Percentiles rank a stretch among this genome's conserved stretches.
These are phyloP conservation scores for Papiliotrema terrestris DNA, from an alignment of 1,284 basidiomycete genomes.

Conservation along the genomic window DNA sequence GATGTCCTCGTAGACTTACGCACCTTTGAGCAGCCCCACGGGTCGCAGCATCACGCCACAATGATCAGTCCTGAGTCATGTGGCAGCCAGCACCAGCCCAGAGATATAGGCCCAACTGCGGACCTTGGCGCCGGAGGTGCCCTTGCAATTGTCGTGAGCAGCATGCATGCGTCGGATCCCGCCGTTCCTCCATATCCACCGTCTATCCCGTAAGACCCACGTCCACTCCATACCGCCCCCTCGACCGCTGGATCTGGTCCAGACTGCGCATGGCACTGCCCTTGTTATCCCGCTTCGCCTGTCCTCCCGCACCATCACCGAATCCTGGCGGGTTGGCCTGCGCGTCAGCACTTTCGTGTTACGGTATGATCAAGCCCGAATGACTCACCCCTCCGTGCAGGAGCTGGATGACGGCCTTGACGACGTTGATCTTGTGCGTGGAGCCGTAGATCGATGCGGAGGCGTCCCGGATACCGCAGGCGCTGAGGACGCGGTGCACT, in stretches of 20 bases:
- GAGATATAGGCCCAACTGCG: no score
- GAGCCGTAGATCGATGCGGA: conserved; percentile 93
- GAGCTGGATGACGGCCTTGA: conserved; percentile 51
- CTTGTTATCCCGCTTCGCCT: conserved; percentile 40
- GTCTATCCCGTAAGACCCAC: conserved; percentile 22
- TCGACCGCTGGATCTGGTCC: conserved; percentile 45
- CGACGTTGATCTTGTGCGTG: conserved; percentile 67
- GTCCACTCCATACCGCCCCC: conserved; percentile 48
- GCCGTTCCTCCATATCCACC: no score
- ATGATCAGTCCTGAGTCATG: no score
- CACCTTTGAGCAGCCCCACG: no score
- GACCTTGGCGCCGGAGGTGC: no score
- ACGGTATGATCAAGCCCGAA: neutral
- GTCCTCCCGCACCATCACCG: conserved; percentile 36
- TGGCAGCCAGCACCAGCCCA: no score
- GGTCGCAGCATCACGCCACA: no score
- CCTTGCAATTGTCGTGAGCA: no score
- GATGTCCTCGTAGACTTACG: no score
- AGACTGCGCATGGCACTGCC: conserved; percentile 45
- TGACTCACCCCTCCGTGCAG: conserved; percentile 46
- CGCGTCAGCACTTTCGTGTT: neutral
- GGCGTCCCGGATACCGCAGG: conserved; percentile 90
- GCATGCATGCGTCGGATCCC: no score
- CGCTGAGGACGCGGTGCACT: conserved; percentile 79
- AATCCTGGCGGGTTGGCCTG: conserved; percentile 42